Conservation (phyloP, 495 filamentous ascomycete species). For the Trichodelitschia bisporula region DNA sequence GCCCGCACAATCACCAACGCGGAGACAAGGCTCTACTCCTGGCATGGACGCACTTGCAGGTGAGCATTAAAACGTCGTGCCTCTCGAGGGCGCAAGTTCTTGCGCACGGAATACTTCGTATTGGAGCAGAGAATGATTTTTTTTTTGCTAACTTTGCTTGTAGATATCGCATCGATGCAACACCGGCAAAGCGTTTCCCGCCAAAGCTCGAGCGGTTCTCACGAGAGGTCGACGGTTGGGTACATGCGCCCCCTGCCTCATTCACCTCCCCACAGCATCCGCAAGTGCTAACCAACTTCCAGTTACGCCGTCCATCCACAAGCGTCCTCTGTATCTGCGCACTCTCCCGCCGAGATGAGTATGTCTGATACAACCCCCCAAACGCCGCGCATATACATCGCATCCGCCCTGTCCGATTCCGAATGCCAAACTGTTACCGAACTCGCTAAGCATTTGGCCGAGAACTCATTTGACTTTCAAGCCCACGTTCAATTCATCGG, state of each 20-base stretch:
- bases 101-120: not conserved
- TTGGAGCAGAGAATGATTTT: slow-evolving; percentile 1
- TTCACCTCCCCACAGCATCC: slow-evolving; percentile 22
- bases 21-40: slow-evolving; percentile 26
- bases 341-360: slow-evolving; percentile 28
- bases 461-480: slow-evolving; percentile 39
- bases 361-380: slow-evolving; percentile 28
- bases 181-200: slow-evolving; percentile 29
- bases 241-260: no score
- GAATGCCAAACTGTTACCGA: slow-evolving; percentile 28
- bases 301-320: slow-evolving; percentile 7
- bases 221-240: no score
- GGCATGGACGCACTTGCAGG: slow-evolving; percentile 39
- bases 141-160: not conserved
- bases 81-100: no score
- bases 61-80: no score
- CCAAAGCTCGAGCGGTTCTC: slow-evolving; percentile 18
- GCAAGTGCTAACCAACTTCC: no score
- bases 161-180: slow-evolving; percentile 41
- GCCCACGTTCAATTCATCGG: slow-evolving; percentile 38
- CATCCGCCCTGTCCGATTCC: slow-evolving; percentile 25
- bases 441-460: slow-evolving; percentile 26
- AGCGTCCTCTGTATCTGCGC: slow-evolving; percentile 25
- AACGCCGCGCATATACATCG: slow-evolving; percentile 22
- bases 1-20: slow-evolving; percentile 4